Base-by-base conservation (phyloP, 1,139 yeast species). In the Blastobotrys apis region DNA sequence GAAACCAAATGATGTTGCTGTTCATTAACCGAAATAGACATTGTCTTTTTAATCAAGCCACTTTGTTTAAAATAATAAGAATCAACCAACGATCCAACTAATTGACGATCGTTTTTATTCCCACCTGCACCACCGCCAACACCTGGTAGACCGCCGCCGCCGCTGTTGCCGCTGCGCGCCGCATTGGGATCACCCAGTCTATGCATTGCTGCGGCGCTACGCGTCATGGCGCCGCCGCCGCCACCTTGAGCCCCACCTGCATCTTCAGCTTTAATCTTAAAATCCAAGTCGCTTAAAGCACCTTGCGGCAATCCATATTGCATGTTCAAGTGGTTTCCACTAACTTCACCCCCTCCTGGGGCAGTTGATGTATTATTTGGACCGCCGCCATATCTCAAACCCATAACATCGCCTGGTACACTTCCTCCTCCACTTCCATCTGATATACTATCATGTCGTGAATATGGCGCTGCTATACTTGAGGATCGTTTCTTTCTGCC, bases 41-140 rank as follows among this genome's bases (percentile, higher is more conserved):
- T 71, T 0, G 97, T 85, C 62, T 87, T 87, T 63, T 88, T 88
- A 48, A 87, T 78, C 39, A 88, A 71, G 0, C 95, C 95, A 46
- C 78, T 77, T 45, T 81, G 84, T 58, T 81, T 81, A 58, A 82
- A 81, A 5, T 83, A 81, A 55, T 79, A 80, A 3, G 81, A 73
- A 30, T 78, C 75, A 5, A 75, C 75, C 35, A 79, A 63, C 0
- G 83, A 77, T 3, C 83, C 84, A 22, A 74, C 77, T 8, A 75
- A 59, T 60, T 43, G 77, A 53, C 53, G 27, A 41, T 44, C 39
- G 42, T 35, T 21, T 27, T 34, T 37, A 3, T 21, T 3, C 12
- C 4, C 12, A 17, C 23, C 30, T 3, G 27, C n/a, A n/a, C n/a
- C n/a, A n/a, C n/a, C n/a, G 9, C 26, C 26, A 10, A 10, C 9